Base-by-base conservation (phyloP, 1,284 basidiomycete genomes). In the Pyrrhoderma lamaoense region DNA sequence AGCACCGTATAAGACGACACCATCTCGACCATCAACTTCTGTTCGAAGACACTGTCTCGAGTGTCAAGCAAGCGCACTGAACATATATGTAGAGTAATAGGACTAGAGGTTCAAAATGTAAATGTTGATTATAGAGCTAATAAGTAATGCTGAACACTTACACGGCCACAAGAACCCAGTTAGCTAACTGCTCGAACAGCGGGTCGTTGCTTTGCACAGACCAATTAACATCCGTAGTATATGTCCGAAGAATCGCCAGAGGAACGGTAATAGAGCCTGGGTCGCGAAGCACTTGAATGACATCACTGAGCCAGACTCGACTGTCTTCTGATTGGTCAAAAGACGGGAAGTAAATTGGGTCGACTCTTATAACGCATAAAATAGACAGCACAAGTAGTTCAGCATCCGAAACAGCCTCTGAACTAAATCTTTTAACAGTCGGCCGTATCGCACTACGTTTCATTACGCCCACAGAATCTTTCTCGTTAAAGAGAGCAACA, bases 381-480 rank as follows among this genome's bases (percentile, higher is more conserved):
- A 86, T 72, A 1, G 76, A 76, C 3, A 89, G 69, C 13, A 86
- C 67, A 8, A 89, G 67, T 8, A 86, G 68, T 54, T 88, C 85
- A 35, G 75, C 70, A 56, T 88, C 85, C 0, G 73, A 67, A 3
- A 87, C 66, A 2, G 77, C 76, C 61, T 85, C 79, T 0, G 76
- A 69, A 3, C 71, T 71, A 55, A 70, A 72, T 2, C 77, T 74
- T 57, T 78, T 79, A 9, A 75, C 74, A 60, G 76, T 82, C 2
- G 86, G 86, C 14, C 80, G 72, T 2, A 66, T 57, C 2, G 75
- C 69, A n/a, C 74, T 58, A 46, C 78, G 75, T 62, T 77, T 80
- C 50, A 75, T 60, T 51, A 71, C 75, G 8, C 81, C 80, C 42
- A 70, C 68, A 9, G 69, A 61, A 57, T 86, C 84, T 3, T 77